phyloP scores from a whole-genome alignment of 129 eudicot species.

The Silybum marianum region DNA sequence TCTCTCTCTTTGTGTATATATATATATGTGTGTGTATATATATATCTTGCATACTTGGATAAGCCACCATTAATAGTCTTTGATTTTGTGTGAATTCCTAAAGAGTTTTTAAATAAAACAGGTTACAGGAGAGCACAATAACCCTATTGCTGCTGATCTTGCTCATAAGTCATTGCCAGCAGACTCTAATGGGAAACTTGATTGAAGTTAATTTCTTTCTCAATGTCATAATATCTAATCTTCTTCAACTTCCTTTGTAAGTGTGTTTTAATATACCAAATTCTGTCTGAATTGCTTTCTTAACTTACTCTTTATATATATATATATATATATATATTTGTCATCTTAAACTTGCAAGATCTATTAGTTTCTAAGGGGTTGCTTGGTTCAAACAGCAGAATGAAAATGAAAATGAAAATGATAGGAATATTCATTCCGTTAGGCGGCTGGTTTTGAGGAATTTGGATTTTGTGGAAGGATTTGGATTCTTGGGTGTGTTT shows the following conservation, averaged over 20 bases:
- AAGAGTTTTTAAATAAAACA: slow-evolving; percentile 8
- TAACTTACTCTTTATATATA: neutral
- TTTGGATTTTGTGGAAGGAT: no score
- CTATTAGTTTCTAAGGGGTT: neutral
- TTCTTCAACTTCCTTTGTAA: neutral
- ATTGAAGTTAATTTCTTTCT: slow-evolving; percentile 23
- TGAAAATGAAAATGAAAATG: neutral
- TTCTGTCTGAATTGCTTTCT: neutral
- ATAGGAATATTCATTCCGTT: neutral
- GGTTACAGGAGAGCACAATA: slow-evolving; percentile 32
- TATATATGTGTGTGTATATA: no score
- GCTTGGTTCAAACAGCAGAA: neutral
- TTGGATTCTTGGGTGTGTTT: no score
- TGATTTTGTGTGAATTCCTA: neutral
- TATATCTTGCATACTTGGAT: neutral
- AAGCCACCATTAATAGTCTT: neutral
- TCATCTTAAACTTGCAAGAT: neutral
- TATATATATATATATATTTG: no score
- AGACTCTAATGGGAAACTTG: slow-evolving; percentile 30
- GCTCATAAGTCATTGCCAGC: slow-evolving; percentile 18
- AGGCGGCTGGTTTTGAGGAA: no score
- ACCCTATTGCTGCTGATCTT: slow-evolving; percentile 23
- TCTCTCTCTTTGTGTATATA: no score
- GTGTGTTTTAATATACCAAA: neutral
- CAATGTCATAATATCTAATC: neutral